Percentiles rank a stretch among this genome's conserved stretches.
phyloP scores from a whole-genome alignment of 169 alveolate species.

The Cyclospora cayetanensis region DNA sequence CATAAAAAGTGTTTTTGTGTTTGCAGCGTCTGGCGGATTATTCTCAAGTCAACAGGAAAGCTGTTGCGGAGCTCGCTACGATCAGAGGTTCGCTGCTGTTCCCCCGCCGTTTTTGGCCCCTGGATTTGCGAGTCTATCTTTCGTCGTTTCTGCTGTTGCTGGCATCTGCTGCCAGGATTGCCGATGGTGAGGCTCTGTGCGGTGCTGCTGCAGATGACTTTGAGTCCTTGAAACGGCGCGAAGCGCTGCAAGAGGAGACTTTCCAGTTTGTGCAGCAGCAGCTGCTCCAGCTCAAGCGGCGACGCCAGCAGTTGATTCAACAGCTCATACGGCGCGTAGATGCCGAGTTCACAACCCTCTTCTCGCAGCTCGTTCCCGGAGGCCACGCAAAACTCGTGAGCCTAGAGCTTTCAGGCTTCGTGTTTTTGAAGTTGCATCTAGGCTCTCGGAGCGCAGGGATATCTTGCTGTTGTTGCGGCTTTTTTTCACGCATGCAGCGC shows the following conservation, averaged over 20 bases:
- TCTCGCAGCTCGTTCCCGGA: slow-evolving; percentile 5
- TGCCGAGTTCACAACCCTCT: neutral
- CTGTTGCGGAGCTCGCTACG: neutral
- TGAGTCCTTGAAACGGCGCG: neutral
- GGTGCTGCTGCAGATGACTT: neutral
- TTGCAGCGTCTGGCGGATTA: neutral
- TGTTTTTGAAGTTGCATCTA: neutral
- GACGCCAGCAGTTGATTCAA: neutral
- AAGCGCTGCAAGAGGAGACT: neutral
- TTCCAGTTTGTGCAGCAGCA: neutral
- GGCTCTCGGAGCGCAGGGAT: neutral
- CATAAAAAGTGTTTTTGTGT: neutral
- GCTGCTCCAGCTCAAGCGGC: slow-evolving; percentile 3
- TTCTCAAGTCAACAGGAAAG: neutral
- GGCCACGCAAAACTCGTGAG: slow-evolving; percentile 26
- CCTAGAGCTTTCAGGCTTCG: neutral
- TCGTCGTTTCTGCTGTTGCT: neutral
- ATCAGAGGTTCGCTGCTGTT: neutral
- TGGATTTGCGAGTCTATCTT: neutral
- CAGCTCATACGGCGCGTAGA: neutral
- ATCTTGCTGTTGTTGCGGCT: neutral
- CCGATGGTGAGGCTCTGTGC: neutral
- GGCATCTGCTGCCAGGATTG: neutral
- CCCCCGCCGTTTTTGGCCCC: neutral
- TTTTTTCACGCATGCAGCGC: neutral